phyloP scores from a whole-genome alignment of 257 asterid genomes.

The Orobanche coerulescens region DNA sequence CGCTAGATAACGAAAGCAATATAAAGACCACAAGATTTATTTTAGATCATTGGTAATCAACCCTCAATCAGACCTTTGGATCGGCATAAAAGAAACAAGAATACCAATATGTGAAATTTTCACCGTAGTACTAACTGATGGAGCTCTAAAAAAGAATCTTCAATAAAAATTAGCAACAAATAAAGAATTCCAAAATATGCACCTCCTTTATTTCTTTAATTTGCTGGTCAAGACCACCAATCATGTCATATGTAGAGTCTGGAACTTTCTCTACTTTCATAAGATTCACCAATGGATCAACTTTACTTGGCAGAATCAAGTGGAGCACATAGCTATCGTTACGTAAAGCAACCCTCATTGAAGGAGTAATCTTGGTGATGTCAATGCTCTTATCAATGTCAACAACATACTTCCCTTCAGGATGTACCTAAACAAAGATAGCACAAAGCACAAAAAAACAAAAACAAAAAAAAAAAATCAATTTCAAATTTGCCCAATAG shows the following conservation, averaged over 20 bases:
- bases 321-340: conserved; percentile 96
- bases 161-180: conserved; percentile 10
- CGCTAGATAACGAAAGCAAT: background rate
- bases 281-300: conserved; percentile 88
- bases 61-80: background rate
- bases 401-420: conserved; percentile 82
- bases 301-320: conserved; percentile 86
- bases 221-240: conserved; percentile 98
- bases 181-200: background rate
- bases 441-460: too few relatives aligned
- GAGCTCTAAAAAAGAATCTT: background rate
- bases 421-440: conserved; percentile 56
- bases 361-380: conserved; percentile 85
- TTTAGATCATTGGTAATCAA: too few relatives aligned
- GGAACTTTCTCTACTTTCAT: conserved; percentile 99
- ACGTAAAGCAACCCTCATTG: conserved; percentile 90
- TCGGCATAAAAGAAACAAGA: background rate
- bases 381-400: conserved; percentile 90
- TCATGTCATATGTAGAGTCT: conserved; percentile 97
- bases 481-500: too few relatives aligned
- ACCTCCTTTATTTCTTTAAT: conserved; percentile 97
- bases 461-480: too few relatives aligned
- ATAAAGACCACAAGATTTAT: too few relatives aligned
- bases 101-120: background rate
- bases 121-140: background rate